phyloP scores from a whole-genome alignment of 2,329 filamentous ascomycete genomes.

The Pyricularia pennisetigena region DNA sequence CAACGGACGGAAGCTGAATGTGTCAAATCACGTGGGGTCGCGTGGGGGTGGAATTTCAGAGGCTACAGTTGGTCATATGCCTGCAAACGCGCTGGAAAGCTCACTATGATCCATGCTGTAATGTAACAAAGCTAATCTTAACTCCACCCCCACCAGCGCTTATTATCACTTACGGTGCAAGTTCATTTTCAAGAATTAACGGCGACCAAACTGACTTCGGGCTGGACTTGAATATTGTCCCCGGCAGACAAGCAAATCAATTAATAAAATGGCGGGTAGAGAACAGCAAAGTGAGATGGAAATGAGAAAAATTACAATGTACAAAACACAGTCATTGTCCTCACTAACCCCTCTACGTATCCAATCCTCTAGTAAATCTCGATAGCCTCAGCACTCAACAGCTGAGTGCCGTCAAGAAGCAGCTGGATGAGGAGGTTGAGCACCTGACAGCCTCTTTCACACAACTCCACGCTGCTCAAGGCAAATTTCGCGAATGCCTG shows the following conservation, averaged over 20 bases:
- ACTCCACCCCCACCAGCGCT: not conserved
- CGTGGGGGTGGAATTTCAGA: not conserved
- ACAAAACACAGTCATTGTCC: not conserved
- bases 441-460: constrained; percentile 86
- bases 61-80: not conserved
- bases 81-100: not conserved
- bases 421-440: constrained; percentile 91
- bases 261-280: not conserved
- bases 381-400: constrained; percentile 73
- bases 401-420: constrained; percentile 85
- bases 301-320: not conserved
- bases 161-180: not conserved
- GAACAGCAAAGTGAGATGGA: not conserved
- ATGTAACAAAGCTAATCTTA: not conserved
- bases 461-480: constrained; percentile 81
- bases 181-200: not conserved
- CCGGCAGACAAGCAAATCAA: not conserved
- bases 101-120: not conserved
- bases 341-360: not conserved
- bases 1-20: not conserved
- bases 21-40: not conserved
- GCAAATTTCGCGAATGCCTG: constrained; percentile 86
- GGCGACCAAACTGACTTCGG: not conserved
- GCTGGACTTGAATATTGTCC: not conserved
- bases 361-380: constrained; percentile 42